Evolutionary conservation across 2,329 filamentous ascomycete species (phyloP).

Genomic region (Monascus ruber): DNA sequence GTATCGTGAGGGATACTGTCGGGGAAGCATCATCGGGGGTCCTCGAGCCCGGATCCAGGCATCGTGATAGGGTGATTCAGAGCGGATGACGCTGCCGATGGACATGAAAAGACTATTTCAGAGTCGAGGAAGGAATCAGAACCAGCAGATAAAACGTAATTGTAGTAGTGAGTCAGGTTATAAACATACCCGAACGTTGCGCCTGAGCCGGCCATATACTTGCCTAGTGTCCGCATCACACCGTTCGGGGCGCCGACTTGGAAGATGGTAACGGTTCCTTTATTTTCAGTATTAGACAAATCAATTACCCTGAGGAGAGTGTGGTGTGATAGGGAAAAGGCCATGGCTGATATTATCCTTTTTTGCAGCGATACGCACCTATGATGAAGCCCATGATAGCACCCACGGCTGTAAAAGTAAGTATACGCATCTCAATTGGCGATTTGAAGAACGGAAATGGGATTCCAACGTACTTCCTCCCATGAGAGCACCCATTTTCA

Average conservation of each 20-base stretch:
- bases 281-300: not conserved
- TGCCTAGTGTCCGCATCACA: constrained; percentile 84
- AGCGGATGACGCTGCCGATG: constrained; percentile 91
- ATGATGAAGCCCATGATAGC: constrained; percentile 97
- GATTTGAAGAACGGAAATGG: constrained; percentile 1
- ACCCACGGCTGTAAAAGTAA: constrained; percentile 60
- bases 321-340: no score
- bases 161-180: constrained; percentile 1
- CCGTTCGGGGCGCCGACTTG: constrained; percentile 88
- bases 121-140: constrained; percentile 1
- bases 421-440: constrained; percentile 4
- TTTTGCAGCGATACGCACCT: constrained; percentile 43
- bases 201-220: constrained; percentile 92
- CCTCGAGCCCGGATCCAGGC: constrained; percentile 65
- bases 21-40: constrained; percentile 58
- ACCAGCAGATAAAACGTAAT: constrained; percentile 22
- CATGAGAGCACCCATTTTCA: constrained; percentile 99
- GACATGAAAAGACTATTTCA: constrained; percentile 80
- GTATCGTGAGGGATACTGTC: constrained; percentile 25
- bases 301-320: no score
- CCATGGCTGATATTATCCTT: no score
- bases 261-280: constrained; percentile 88
- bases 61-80: constrained; percentile 68
- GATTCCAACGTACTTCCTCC: constrained; percentile 69
- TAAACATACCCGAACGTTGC: constrained; percentile 78